phyloP scores from a whole-genome alignment of 208 protist species.

The Acanthamoeba royreba region DNA sequence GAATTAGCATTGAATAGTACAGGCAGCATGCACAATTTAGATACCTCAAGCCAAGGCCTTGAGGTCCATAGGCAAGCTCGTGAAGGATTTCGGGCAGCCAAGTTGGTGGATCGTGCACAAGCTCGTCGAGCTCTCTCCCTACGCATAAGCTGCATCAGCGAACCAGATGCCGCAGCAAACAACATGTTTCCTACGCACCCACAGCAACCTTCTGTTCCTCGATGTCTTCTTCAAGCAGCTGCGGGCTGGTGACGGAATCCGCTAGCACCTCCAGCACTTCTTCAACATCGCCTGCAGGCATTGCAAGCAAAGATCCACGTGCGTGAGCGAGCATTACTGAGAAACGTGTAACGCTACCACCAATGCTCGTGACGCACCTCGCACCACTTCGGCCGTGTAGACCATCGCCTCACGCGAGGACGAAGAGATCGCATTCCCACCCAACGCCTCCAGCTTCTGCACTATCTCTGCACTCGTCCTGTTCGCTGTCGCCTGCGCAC shows the following conservation, averaged over 20 bases:
- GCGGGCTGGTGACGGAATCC: neutral
- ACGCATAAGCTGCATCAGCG: no score
- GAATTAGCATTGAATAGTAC: no score
- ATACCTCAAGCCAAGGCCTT: slow-evolving; percentile 22
- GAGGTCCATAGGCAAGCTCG: neutral
- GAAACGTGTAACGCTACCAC: no score
- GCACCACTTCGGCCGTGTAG: neutral
- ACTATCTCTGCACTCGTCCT: neutral
- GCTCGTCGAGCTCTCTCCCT: neutral
- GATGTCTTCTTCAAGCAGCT: slow-evolving; percentile 22
- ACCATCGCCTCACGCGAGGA: slow-evolving; percentile 42
- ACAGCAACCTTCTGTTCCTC: slow-evolving; percentile 4
- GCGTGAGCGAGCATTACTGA: no score
- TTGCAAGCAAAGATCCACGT: neutral
- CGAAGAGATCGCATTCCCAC: neutral
- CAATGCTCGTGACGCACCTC: no score
- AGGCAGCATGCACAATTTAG: no score
- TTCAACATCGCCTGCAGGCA: neutral
- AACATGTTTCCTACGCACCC: neutral
- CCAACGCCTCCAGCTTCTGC: slow-evolving; percentile 3
- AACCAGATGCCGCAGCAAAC: no score
- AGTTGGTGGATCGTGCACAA: neutral
- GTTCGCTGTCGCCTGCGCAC: neutral
- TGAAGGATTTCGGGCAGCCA: slow-evolving; percentile 21
- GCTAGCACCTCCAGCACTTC: slow-evolving; percentile 47